Conservation (phyloP, 345 rosid genomes). For the Nephelium lappaceum region DNA sequence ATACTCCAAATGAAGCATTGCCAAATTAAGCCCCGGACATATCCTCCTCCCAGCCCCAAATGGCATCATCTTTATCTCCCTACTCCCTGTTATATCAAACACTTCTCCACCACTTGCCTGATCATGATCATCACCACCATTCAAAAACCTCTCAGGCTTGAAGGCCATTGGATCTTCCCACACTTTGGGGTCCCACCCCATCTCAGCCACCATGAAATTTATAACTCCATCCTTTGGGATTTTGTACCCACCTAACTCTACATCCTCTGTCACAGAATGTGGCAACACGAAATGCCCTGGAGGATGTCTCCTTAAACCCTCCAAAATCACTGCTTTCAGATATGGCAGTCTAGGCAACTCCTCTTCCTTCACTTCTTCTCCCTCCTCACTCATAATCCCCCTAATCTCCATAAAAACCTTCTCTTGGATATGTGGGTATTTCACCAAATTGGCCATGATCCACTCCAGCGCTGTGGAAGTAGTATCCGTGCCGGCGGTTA, state of each 20-base stretch:
- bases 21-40: background rate
- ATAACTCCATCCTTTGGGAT: background rate
- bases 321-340: constrained; percentile 10
- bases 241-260: background rate
- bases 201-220: constrained; percentile 20
- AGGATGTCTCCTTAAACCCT: constrained; percentile 20
- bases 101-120: background rate
- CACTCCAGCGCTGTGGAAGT: constrained; percentile 16
- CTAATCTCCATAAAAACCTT: constrained; percentile 8
- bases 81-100: constrained; percentile 16
- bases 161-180: constrained; percentile 20
- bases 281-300: constrained; percentile 19
- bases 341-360: constrained; percentile 1
- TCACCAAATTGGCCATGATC: constrained; percentile 16
- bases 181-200: constrained; percentile 19
- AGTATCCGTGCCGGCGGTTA: constrained; percentile 8
- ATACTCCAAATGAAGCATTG: constrained; percentile 12
- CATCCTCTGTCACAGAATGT: constrained; percentile 9
- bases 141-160: constrained; percentile 10
- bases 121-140: background rate
- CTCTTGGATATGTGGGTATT: constrained; percentile 8
- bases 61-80: constrained; percentile 12
- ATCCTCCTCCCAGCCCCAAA: constrained; percentile 14
- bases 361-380: constrained; percentile 2
- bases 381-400: background rate